phyloP scores from a whole-genome alignment of 352 stramenopile genomes.

The Achlya hypogyna region DNA sequence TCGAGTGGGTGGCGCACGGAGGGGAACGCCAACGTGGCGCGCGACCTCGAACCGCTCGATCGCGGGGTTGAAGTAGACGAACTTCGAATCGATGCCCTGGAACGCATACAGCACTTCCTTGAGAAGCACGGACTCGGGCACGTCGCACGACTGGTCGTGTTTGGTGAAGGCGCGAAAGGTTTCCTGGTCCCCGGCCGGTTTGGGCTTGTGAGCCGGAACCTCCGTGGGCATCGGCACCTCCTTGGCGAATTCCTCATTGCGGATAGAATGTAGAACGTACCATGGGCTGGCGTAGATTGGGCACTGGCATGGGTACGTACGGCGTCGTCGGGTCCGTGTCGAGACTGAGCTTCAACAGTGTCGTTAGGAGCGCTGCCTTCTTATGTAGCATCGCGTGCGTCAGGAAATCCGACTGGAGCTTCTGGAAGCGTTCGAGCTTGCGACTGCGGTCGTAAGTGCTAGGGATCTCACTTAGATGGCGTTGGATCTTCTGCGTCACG shows the following conservation, averaged over 20 bases:
- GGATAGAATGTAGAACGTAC: no score
- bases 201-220: background rate
- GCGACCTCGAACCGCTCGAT: constrained; percentile 77
- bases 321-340: constrained; percentile 11
- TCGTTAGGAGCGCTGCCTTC: constrained; percentile 12
- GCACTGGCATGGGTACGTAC: constrained; percentile 9
- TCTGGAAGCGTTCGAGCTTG: constrained; percentile 9
- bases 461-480: constrained; percentile 8
- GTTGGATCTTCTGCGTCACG: constrained; percentile 12
- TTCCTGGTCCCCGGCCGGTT: constrained; percentile 11
- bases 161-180: constrained; percentile 5
- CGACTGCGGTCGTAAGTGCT: constrained; percentile 3
- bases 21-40: constrained; percentile 57
- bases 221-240: background rate
- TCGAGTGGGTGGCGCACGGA: constrained; percentile 34
- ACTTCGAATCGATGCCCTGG: constrained; percentile 88
- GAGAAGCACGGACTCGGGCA: constrained; percentile 83
- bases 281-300: no score
- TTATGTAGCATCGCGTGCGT: constrained; percentile 18
- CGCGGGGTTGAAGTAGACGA: constrained; percentile 74
- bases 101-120: constrained; percentile 87
- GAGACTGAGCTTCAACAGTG: constrained; percentile 10
- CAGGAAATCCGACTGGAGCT: constrained; percentile 17
- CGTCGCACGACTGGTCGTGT: constrained; percentile 38
- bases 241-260: no score